Percentiles rank a stretch among this genome's conserved stretches.
These are phyloP conservation scores for Coffea humblotiana DNA, from an alignment of 305 asterid species.

Conservation along the genomic window DNA sequence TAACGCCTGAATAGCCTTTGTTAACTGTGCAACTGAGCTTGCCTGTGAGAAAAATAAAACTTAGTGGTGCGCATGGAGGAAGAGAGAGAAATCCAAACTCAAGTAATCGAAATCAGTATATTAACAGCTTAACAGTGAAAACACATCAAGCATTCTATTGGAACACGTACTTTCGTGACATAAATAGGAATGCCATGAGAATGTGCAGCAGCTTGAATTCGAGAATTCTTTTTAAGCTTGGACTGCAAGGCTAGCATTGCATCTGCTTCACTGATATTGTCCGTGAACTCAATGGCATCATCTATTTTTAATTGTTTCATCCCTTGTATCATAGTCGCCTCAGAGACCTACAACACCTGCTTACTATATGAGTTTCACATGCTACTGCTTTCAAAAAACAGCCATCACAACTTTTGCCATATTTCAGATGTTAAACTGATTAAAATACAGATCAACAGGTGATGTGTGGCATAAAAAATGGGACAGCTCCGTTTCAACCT, in stretches of 20 bases:
- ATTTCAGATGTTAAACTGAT: neutral
- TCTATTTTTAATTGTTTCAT: slow-evolving; percentile 65
- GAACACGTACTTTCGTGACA: slow-evolving; percentile 57
- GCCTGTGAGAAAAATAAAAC: slow-evolving; percentile 45
- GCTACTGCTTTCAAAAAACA: slow-evolving; percentile 29
- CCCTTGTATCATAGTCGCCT: slow-evolving; percentile 77
- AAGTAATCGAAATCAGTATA: slow-evolving; percentile 9
- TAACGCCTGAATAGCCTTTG: slow-evolving; percentile 63
- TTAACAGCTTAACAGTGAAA: slow-evolving; percentile 12
- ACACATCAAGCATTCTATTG: slow-evolving; percentile 15
- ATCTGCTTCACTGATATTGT: slow-evolving; percentile 93
- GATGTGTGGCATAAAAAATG: neutral
- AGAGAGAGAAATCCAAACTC: neutral
- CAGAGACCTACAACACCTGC: slow-evolving; percentile 78
- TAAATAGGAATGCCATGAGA: slow-evolving; percentile 85
- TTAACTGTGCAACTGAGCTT: slow-evolving; percentile 62
- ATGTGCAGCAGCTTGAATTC: slow-evolving; percentile 93
- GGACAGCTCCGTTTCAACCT: neutral
- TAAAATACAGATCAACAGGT: neutral
- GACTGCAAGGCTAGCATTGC: slow-evolving; percentile 82
- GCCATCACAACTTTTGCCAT: slow-evolving; percentile 17
- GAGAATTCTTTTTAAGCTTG: slow-evolving; percentile 85
- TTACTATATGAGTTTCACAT: slow-evolving; percentile 40
- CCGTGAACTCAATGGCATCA: slow-evolving; percentile 63
- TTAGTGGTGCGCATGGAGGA: neutral